Conservation (phyloP, 306 rosid genomes). For the Oemleria cerasiformis region DNA sequence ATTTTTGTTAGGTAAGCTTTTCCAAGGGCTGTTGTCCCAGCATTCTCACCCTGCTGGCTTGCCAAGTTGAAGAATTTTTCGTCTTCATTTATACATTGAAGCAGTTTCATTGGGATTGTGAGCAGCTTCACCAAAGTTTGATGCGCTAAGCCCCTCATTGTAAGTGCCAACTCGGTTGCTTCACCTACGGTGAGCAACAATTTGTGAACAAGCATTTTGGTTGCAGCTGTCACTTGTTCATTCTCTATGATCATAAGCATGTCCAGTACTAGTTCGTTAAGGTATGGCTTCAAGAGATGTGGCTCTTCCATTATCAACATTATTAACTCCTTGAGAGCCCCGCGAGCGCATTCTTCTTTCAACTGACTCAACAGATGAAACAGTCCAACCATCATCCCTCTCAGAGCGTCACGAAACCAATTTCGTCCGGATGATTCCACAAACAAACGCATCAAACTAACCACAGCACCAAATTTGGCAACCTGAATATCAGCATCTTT, state of each 20-base stretch:
- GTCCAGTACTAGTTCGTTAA: constrained; percentile 16
- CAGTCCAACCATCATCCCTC: constrained; percentile 20
- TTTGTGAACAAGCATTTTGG: constrained; percentile 12
- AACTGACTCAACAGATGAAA: constrained; percentile 12
- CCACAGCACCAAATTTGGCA: constrained; percentile 16
- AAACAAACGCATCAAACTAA: constrained; percentile 16
- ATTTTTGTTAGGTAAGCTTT: constrained; percentile 2
- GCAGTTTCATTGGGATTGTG: constrained; percentile 9
- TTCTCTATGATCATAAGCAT: constrained; percentile 14
- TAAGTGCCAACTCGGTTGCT: constrained; percentile 4
- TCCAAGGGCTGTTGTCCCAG: constrained; percentile 7
- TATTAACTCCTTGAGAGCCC: constrained; percentile 19
- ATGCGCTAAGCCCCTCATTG: constrained; percentile 6
- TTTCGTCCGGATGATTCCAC: constrained; percentile 1
- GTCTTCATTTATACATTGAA: constrained; percentile 8
- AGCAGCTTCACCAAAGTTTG: constrained; percentile 9
- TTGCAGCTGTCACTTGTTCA: constrained; percentile 4
- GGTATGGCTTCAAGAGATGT: constrained; percentile 15
- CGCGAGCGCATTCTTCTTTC: constrained; percentile 11
- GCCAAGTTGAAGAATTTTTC: not conserved
- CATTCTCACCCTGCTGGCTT: constrained; percentile 10
- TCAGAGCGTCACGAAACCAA: constrained; percentile 19
- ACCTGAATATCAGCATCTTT: constrained; percentile 16
- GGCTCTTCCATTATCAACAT: constrained; percentile 14
- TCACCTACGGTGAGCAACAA: constrained; percentile 17